These are phyloP conservation scores for Erodium texanum DNA, from an alignment of 441 rosid genomes.

Conservation along the genomic window DNA sequence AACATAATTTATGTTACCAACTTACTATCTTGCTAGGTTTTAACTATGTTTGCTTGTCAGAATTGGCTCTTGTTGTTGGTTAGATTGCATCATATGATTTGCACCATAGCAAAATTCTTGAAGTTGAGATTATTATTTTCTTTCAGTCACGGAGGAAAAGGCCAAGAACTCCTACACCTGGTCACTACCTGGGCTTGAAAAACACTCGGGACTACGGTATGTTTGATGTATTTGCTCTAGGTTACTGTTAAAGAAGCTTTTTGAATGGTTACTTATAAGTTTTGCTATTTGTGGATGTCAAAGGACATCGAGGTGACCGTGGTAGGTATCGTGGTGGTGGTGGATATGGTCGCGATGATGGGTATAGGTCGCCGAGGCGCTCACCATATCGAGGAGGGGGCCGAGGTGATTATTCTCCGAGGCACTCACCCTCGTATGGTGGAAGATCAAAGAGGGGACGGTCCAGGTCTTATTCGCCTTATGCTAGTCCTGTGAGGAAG, in stretches of 20 bases:
- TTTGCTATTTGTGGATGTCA: conserved; percentile 5
- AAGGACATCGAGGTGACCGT: conserved; percentile 48
- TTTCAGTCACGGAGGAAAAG: conserved; percentile 89
- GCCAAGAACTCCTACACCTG: conserved; percentile 93
- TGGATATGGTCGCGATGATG: conserved; percentile 43
- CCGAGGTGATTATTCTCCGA: conserved; percentile 57
- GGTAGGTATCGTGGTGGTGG: conserved; percentile 35
- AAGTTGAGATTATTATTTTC: conserved; percentile 22
- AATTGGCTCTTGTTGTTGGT: not conserved
- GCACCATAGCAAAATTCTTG: not conserved
- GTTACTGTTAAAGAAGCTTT: not conserved
- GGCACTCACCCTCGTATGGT: conserved; percentile 47
- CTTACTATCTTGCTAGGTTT: not conserved
- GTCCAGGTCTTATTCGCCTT: conserved; percentile 60
- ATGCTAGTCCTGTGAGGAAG: conserved; percentile 31
- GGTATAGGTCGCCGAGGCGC: conserved; percentile 64
- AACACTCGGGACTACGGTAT: conserved; percentile 64
- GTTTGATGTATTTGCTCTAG: conserved; percentile 7
- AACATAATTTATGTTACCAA: not conserved
- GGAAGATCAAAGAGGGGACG: conserved; percentile 75
- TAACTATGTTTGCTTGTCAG: too few relatives aligned
- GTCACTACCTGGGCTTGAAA: conserved; percentile 95
- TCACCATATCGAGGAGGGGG: conserved; percentile 47
- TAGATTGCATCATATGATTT: not conserved
- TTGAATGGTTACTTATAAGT: not conserved